These are phyloP conservation scores for Paxillus ammoniavirescens DNA, from an alignment of 768 basidiomycete species.

Conservation along the genomic window DNA sequence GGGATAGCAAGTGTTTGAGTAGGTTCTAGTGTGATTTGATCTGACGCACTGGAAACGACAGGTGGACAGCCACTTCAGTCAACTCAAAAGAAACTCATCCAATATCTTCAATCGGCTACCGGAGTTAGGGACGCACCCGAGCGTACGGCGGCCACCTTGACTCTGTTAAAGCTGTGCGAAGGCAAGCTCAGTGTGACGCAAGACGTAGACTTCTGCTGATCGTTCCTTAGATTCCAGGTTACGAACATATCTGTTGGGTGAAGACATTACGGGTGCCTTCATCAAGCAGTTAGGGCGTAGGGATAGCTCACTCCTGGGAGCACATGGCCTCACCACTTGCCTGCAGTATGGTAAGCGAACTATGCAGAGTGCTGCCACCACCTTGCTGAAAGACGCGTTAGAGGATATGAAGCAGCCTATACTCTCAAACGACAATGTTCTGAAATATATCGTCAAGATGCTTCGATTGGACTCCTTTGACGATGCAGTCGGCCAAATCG, in stretches of 20 bases:
- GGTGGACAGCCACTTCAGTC: constrained; percentile 2
- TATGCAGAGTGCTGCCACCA: not conserved
- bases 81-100: constrained; percentile 9
- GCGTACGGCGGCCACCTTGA: constrained; percentile 15
- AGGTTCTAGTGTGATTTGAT: not conserved
- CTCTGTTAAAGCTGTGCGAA: constrained; percentile 9
- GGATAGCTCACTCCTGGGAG: constrained; percentile 14
- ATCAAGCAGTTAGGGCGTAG: constrained; percentile 10
- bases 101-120: constrained; percentile 6
- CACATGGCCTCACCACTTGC: constrained; percentile 14
- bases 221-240: not conserved
- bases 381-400: not conserved
- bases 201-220: not conserved
- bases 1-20: not conserved
- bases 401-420: not conserved
- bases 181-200: not conserved
- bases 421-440: constrained; percentile 1
- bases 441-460: constrained; percentile 22
- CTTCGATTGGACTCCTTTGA: constrained; percentile 23
- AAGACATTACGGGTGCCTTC: constrained; percentile 4
- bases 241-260: constrained; percentile 1
- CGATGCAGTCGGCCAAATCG: constrained; percentile 21
- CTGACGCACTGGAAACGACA: not conserved
- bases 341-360: constrained; percentile 5
- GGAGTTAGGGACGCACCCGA: constrained; percentile 3